Evolutionary conservation across 2,329 filamentous ascomycete genomes (phyloP).

Genomic region (Aspergillus udagawae): DNA sequence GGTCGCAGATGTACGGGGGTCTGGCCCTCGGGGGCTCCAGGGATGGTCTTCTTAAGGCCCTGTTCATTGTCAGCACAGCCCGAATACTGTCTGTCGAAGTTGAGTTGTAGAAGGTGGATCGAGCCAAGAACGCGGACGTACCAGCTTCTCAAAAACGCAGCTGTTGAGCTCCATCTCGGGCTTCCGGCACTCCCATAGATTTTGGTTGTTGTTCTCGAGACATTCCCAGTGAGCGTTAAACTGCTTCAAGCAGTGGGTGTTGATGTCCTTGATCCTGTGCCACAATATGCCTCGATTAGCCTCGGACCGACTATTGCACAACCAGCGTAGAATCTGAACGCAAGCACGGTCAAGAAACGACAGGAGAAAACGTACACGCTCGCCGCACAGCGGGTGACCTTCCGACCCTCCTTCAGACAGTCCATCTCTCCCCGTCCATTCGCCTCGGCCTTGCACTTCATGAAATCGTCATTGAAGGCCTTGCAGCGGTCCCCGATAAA

Average conservation of each 20-base stretch:
- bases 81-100: not conserved
- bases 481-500: slow-evolving; percentile 96
- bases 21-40: slow-evolving; percentile 65
- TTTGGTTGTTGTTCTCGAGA: slow-evolving; percentile 95
- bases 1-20: slow-evolving; percentile 70
- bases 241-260: slow-evolving; percentile 85
- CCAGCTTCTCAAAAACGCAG: slow-evolving; percentile 94
- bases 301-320: not conserved
- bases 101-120: not conserved
- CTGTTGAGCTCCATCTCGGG: slow-evolving; percentile 86
- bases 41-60: slow-evolving; percentile 79
- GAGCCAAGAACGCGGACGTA: slow-evolving; percentile 46
- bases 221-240: slow-evolving; percentile 95
- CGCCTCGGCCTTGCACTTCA: slow-evolving; percentile 98
- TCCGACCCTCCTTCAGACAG: slow-evolving; percentile 92
- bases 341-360: not conserved
- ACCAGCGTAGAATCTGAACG: not conserved
- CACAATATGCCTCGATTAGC: slow-evolving; percentile 1
- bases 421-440: slow-evolving; percentile 87
- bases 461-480: slow-evolving; percentile 97
- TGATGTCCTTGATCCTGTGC: slow-evolving; percentile 83
- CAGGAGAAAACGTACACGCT: slow-evolving; percentile 72
- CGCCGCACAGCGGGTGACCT: slow-evolving; percentile 92
- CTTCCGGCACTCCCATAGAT: slow-evolving; percentile 90
- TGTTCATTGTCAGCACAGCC: slow-evolving; percentile 32